Evolutionary conservation across 169 alveolate species (phyloP).

Genomic region (Cryptosporidium parvum): DNA sequence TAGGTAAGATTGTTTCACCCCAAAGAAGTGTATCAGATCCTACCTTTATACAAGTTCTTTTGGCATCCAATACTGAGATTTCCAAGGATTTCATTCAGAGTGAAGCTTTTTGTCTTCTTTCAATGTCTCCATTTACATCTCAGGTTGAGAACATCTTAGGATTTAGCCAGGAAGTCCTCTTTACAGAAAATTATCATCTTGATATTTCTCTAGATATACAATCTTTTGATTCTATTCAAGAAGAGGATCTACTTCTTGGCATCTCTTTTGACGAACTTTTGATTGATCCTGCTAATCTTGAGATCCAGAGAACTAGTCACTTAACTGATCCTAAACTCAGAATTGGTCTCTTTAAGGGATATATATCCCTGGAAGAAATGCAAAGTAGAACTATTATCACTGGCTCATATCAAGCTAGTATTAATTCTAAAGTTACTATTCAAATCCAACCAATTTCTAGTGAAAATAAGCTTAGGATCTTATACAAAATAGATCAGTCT

Average conservation of each 20-base stretch:
- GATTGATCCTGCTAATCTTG: constrained; percentile 9
- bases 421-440: constrained; percentile 5
- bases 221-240: background rate
- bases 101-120: constrained; percentile 8
- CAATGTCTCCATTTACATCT: background rate
- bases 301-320: constrained; percentile 3
- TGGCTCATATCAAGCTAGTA: background rate
- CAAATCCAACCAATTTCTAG: background rate
- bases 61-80: background rate
- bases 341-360: constrained; percentile 18
- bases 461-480: background rate
- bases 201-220: background rate
- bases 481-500: background rate
- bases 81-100: constrained; percentile 2
- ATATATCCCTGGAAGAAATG: constrained; percentile 53
- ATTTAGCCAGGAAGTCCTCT: background rate
- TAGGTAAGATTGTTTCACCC: constrained; percentile 46
- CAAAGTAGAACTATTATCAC: constrained; percentile 7
- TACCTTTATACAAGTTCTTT: background rate
- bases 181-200: constrained; percentile 21
- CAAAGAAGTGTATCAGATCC: background rate
- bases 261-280: constrained; percentile 28
- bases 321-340: constrained; percentile 18
- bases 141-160: constrained; percentile 19
- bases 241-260: constrained; percentile 19